Percentiles rank a stretch among this genome's conserved stretches.
phyloP scores from a whole-genome alignment of 2,329 filamentous ascomycete species.

The Geosmithia morbida region DNA sequence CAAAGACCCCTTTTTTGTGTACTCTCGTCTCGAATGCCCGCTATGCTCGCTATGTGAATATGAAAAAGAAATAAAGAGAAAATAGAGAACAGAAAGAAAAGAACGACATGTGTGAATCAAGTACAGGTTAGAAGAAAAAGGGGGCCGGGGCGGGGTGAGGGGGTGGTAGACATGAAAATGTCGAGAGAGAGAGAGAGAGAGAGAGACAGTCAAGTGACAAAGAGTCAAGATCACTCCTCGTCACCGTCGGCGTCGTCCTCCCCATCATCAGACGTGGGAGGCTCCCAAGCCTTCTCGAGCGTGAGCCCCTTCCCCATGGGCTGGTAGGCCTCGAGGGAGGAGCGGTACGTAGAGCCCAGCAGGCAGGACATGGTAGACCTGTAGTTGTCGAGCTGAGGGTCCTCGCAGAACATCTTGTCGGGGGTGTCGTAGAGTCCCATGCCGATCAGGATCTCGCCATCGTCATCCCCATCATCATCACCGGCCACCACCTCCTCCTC shows the following conservation, averaged over 20 bases:
- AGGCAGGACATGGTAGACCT: constrained; percentile 38
- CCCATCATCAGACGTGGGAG: constrained; percentile 47
- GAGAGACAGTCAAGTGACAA: not conserved
- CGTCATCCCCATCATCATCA: constrained; percentile 31
- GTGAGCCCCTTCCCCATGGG: constrained; percentile 60
- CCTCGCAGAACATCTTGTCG: constrained; percentile 32
- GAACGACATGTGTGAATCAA: too few species aligned
- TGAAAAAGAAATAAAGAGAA: not conserved
- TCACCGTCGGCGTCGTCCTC: constrained; percentile 33
- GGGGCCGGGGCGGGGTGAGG: too few species aligned
- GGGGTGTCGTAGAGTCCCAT: constrained; percentile 71
- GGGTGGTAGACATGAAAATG: too few species aligned
- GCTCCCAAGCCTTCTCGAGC: constrained; percentile 68
- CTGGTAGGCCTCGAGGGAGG: constrained; percentile 7
- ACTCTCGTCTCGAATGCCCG: not conserved
- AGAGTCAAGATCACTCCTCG: constrained; percentile 1
- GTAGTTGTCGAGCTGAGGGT: constrained; percentile 38
- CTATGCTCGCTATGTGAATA: not conserved
- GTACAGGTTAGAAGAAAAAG: too few species aligned
- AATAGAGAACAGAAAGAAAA: not conserved
- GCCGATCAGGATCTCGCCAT: constrained; percentile 63
- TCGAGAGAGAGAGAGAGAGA: not conserved
- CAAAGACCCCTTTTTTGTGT: not conserved
- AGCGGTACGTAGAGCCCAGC: constrained; percentile 31
- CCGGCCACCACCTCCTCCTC: constrained; percentile 16